A percentile compares a stretch with the other conserved stretches of the same genome.
Evolutionary conservation across 1,284 basidiomycete genomes (phyloP).

Genomic region (Leccinum fuscescens): DNA sequence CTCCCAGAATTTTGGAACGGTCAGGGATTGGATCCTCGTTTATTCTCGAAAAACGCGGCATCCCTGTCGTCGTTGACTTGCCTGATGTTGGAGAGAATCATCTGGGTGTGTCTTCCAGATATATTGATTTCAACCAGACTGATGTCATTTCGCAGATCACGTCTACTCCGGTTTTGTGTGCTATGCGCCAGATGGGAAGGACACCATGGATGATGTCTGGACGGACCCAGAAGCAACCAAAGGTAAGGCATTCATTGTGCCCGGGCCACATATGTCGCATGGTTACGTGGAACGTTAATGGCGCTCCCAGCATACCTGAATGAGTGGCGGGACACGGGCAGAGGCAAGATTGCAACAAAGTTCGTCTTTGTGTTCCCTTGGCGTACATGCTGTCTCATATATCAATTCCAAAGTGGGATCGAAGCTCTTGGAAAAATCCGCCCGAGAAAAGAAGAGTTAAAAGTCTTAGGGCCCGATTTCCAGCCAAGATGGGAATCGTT

Average conservation of each 20-base stretch:
- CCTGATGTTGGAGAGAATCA: slow-evolving; percentile 58
- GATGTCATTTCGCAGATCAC: slow-evolving; percentile 3
- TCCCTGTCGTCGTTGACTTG: slow-evolving; percentile 44
- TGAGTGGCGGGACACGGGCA: slow-evolving; percentile 5
- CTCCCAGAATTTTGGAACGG: slow-evolving; percentile 23
- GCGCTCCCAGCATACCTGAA: neutral
- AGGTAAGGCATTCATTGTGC: neutral
- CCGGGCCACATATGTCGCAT: neutral
- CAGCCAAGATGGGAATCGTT: slow-evolving; percentile 13
- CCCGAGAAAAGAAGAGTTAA: slow-evolving; percentile 8
- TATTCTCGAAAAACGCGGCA: slow-evolving; percentile 40
- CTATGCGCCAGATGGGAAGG: slow-evolving; percentile 4
- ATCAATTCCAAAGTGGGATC: slow-evolving; percentile 3
- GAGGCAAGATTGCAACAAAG: slow-evolving; percentile 10
- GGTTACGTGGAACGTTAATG: too few species aligned
- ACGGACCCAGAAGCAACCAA: neutral
- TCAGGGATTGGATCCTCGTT: slow-evolving; percentile 43
- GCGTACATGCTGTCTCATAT: neutral
- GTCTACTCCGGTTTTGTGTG: neutral
- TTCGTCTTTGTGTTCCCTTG: slow-evolving; percentile 12
- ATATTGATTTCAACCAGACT: too few species aligned
- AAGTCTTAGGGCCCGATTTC: slow-evolving; percentile 4
- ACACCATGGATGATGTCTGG: slow-evolving; percentile 11
- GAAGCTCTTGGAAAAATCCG: slow-evolving; percentile 13
- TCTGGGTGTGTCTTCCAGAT: neutral